Conservation (phyloP, 108 stramenopile species). For the Cyclotella choctawhatcheeana region DNA sequence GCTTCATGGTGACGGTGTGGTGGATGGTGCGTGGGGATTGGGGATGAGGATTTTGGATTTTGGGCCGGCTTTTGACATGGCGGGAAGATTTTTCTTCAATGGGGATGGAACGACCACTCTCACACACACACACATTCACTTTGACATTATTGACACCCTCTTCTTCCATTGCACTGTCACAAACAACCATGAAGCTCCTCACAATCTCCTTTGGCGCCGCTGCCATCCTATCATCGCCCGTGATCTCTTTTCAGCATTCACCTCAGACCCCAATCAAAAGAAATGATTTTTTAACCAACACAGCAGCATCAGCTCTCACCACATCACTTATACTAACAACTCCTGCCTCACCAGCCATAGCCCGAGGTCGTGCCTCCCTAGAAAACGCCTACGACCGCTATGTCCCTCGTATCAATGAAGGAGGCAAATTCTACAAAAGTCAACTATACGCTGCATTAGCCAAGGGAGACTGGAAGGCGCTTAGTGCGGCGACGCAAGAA, state of each 20-base stretch:
- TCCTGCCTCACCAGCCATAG: constrained; percentile 52
- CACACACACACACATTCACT: no score
- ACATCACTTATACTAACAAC: constrained; percentile 21
- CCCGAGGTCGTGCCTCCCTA: constrained; percentile 78
- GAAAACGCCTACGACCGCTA: constrained; percentile 81
- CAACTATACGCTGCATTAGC: constrained; percentile 59
- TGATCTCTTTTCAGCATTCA: not conserved
- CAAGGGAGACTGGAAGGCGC: constrained; percentile 66
- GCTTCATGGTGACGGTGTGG: no score
- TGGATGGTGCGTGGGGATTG: no score
- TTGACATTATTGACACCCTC: not conserved
- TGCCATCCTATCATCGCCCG: not conserved
- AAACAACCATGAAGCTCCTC: not conserved
- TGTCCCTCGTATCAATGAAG: constrained; percentile 76
- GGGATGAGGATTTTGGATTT: no score
- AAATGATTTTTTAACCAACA: constrained; percentile 43
- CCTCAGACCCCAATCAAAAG: constrained; percentile 34
- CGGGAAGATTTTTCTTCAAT: no score
- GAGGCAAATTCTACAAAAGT: constrained; percentile 70
- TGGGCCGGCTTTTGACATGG: no score
- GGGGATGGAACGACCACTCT: no score
- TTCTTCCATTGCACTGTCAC: not conserved
- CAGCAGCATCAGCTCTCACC: constrained; percentile 27
- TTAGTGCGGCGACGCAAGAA: constrained; percentile 67
- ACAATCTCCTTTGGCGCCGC: not conserved